Evolutionary conservation across 2,329 filamentous ascomycete species (phyloP).

Genomic region (Chaetothyriales sp.): DNA sequence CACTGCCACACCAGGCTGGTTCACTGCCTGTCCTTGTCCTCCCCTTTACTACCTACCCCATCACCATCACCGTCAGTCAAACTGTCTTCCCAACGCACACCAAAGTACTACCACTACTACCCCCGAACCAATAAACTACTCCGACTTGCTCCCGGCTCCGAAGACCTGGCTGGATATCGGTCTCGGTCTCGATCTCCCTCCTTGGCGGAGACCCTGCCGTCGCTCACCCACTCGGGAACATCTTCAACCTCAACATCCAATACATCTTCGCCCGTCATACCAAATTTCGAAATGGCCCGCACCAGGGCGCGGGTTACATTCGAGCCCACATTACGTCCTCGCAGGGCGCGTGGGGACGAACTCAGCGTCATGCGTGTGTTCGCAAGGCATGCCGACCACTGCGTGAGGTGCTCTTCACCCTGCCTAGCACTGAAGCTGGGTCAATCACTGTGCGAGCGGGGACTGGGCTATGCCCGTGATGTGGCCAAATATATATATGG

Average conservation of each 20-base stretch:
- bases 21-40: neutral
- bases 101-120: conserved; percentile 16
- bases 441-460: conserved; percentile 22
- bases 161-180: conserved; percentile 10
- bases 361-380: conserved; percentile 23
- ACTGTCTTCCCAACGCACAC: conserved; percentile 14
- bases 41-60: neutral
- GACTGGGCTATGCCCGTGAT: conserved; percentile 20
- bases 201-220: conserved; percentile 7
- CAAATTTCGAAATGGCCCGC: conserved; percentile 9
- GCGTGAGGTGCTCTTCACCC: conserved; percentile 21
- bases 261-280: conserved; percentile 4
- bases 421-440: conserved; percentile 19
- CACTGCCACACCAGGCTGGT: neutral
- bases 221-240: conserved; percentile 11
- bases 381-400: conserved; percentile 22
- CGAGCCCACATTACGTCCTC: conserved; percentile 12
- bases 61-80: conserved; percentile 5
- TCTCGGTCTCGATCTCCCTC: conserved; percentile 9
- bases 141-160: conserved; percentile 4
- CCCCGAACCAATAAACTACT: conserved; percentile 7
- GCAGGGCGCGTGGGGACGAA: conserved; percentile 21
- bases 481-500: conserved; percentile 24
- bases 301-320: conserved; percentile 14
- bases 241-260: conserved; percentile 5